Evolutionary conservation across 2,329 filamentous ascomycete species (phyloP).

Genomic region (Fusarium sacchari): DNA sequence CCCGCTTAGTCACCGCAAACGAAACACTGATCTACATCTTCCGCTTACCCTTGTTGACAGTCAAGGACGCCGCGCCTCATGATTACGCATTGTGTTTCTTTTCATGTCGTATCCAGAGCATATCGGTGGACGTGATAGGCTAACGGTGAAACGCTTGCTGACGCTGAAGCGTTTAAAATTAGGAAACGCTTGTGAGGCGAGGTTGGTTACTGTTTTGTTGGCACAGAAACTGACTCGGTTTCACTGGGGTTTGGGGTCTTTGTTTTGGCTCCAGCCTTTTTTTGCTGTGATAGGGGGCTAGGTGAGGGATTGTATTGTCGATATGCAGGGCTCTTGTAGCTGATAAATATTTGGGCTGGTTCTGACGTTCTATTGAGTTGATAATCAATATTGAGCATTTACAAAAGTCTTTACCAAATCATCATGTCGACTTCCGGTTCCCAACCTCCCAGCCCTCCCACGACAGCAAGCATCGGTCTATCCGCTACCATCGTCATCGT

Average conservation of each 20-base stretch:
- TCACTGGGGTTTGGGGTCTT: neutral
- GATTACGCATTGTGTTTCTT: neutral
- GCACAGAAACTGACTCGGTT: neutral
- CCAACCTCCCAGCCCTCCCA: neutral
- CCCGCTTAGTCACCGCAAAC: neutral
- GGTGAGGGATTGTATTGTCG: rapidly evolving
- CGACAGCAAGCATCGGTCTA: neutral
- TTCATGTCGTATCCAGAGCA: neutral
- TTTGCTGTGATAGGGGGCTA: neutral
- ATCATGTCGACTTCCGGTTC: neutral
- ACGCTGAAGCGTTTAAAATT: neutral
- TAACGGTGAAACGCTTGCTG: neutral
- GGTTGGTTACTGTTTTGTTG: neutral
- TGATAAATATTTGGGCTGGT: neutral
- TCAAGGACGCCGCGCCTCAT: neutral
- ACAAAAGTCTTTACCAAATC: too few relatives aligned
- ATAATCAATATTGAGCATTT: too few relatives aligned
- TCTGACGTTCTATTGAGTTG: neutral
- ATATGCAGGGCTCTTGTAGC: rapidly evolving
- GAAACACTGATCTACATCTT: neutral
- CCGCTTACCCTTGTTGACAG: neutral
- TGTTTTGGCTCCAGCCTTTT: neutral
- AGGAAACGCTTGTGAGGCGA: neutral
- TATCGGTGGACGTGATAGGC: neutral
- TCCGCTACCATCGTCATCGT: neutral